These are phyloP conservation scores for Boletus coccyginus DNA, from an alignment of 768 basidiomycete species.

Conservation along the genomic window DNA sequence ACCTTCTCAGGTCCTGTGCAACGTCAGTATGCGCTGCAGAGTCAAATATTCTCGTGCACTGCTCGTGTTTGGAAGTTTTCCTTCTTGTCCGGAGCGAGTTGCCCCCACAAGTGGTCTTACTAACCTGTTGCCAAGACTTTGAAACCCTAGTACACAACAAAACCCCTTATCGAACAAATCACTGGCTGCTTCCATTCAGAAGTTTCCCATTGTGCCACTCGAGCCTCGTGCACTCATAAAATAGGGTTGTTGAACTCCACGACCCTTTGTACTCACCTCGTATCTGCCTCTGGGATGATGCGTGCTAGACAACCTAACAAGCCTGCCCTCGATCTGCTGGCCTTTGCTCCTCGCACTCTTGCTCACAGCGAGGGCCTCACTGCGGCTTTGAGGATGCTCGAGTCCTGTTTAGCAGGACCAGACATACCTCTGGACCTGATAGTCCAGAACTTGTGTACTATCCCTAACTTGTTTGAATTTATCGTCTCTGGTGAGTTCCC, in stretches of 20 bases:
- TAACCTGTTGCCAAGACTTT: not conserved
- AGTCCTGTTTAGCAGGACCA: slow-evolving; percentile 27
- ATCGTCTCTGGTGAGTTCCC: slow-evolving; percentile 26
- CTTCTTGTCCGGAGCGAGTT: not conserved
- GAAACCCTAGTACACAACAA: not conserved
- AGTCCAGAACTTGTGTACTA: slow-evolving; percentile 27
- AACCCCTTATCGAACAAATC: not conserved
- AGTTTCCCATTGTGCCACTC: too few species aligned
- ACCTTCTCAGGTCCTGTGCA: too few species aligned
- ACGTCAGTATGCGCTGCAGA: not conserved
- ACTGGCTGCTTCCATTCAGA: too few species aligned
- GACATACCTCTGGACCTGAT: slow-evolving; percentile 20
- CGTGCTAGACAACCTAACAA: too few species aligned
- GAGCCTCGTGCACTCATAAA: not conserved
- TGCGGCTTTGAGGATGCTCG: slow-evolving; percentile 13
- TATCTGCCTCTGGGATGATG: too few species aligned
- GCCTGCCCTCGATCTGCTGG: slow-evolving; percentile 11
- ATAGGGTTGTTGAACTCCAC: too few species aligned
- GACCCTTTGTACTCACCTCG: too few species aligned
- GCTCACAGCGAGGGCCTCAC: slow-evolving; percentile 16
- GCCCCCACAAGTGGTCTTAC: not conserved
- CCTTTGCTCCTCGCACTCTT: slow-evolving; percentile 16
- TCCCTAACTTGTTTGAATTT: slow-evolving; percentile 28
- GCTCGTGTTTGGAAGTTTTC: not conserved
- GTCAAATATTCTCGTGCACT: not conserved